A percentile compares a stretch with the other conserved stretches of the same genome.
Evolutionary conservation across 495 filamentous ascomycete genomes (phyloP).

Genomic region (Xeromyces bisporus): DNA sequence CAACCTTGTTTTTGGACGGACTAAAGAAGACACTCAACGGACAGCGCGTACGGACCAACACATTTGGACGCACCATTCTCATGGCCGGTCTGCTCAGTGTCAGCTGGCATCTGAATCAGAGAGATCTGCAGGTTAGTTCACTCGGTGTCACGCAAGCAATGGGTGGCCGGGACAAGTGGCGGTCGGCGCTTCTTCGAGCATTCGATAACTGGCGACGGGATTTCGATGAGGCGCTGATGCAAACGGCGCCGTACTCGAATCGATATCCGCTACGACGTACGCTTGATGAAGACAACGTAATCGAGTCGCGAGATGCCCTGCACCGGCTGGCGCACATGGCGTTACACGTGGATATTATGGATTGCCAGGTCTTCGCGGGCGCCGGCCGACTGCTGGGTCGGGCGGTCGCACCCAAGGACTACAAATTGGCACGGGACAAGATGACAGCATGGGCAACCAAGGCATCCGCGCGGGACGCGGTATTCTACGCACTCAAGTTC

Average conservation of each 20-base stretch:
- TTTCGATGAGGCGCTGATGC: conserved; percentile 66
- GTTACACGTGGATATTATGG: conserved; percentile 94
- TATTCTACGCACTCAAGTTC: conserved; percentile 85
- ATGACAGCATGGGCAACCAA: conserved; percentile 92
- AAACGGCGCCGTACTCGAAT: conserved; percentile 23
- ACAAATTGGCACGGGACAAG: conserved; percentile 59
- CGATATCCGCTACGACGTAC: conserved; percentile 23
- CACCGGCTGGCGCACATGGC: conserved; percentile 95
- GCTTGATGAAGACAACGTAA: conserved; percentile 57
- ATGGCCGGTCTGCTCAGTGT: conserved; percentile 91
- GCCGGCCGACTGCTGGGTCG: conserved; percentile 72
- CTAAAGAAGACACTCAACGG: conserved; percentile 80
- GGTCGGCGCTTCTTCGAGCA: conserved; percentile 67
- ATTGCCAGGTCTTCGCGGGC: conserved; percentile 89
- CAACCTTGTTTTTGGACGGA: conserved; percentile 77
- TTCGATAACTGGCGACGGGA: conserved; percentile 93
- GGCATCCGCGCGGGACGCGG: conserved; percentile 80
- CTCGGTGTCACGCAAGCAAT: conserved; percentile 65
- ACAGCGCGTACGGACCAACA: conserved; percentile 77
- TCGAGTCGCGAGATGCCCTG: conserved; percentile 72
- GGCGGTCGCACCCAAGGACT: conserved; percentile 66
- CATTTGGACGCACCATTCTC: conserved; percentile 85
- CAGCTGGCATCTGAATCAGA: conserved; percentile 95
- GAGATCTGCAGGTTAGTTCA: conserved; percentile 85
- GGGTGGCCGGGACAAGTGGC: conserved; percentile 85